Conservation (phyloP, 768 basidiomycete genomes). For the Boletus speciosus region DNA sequence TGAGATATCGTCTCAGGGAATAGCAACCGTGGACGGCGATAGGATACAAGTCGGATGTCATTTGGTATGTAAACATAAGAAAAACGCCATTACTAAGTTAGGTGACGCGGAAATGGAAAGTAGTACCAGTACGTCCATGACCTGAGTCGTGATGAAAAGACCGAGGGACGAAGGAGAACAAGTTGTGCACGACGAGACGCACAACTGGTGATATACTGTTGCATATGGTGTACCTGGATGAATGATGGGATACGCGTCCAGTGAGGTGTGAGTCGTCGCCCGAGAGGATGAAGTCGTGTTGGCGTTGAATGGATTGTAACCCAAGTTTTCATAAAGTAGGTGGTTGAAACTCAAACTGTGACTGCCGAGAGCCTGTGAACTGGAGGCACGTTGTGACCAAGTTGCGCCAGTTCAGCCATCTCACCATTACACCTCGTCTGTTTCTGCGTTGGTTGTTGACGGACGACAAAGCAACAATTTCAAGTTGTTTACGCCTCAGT, state of each 20-base stretch:
- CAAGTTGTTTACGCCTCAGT: constrained; percentile 28
- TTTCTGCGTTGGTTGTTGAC: constrained; percentile 35
- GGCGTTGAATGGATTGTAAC: too few relatives aligned
- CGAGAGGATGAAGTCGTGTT: too few relatives aligned
- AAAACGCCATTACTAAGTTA: neutral
- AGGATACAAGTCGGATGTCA: neutral
- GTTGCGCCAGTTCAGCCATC: constrained; percentile 12
- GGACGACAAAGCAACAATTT: constrained; percentile 30
- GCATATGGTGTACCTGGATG: neutral
- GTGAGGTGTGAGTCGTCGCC: too few relatives aligned
- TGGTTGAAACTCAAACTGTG: constrained; percentile 41
- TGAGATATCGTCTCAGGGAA: too few relatives aligned
- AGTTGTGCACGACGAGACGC: too few relatives aligned
- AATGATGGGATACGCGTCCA: neutral
- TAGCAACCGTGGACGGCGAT: neutral
- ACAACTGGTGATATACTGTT: neutral
- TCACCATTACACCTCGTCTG: constrained; percentile 14
- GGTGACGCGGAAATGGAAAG: neutral
- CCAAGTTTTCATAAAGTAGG: too few relatives aligned
- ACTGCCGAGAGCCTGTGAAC: constrained; percentile 30
- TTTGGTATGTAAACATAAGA: neutral
- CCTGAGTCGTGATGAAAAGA: neutral
- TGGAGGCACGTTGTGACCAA: constrained; percentile 13
- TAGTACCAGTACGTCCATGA: neutral
- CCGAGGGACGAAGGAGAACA: too few relatives aligned